Conservation (phyloP, 352 stramenopile species). For the Globisporangium heterothallicum region DNA sequence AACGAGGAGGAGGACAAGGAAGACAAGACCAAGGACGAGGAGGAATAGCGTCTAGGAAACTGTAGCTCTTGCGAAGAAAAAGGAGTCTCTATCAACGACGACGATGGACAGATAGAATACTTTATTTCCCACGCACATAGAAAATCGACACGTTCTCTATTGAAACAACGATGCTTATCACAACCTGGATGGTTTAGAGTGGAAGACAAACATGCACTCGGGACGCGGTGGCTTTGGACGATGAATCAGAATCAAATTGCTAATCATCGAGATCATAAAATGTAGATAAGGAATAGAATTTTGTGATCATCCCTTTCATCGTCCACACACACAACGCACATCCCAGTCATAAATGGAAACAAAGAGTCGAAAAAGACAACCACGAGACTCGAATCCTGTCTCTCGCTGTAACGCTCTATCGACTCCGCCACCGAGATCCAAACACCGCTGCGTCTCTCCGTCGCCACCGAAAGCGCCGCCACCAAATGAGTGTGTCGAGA, state of each 20-base stretch:
- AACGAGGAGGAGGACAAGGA: conserved; percentile 4
- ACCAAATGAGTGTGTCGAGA: conserved; percentile 7
- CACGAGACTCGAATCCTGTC: too few relatives aligned
- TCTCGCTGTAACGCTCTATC: too few relatives aligned
- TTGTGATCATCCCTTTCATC: conserved; percentile 19
- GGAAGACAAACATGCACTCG: too few relatives aligned
- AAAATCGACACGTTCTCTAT: too few relatives aligned
- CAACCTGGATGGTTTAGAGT: too few relatives aligned
- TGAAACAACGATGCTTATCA: background rate
- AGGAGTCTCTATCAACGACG: background rate
- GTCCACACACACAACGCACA: background rate
- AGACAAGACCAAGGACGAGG: conserved; percentile 7
- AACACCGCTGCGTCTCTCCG: background rate
- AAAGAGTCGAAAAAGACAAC: background rate
- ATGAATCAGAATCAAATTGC: conserved; percentile 25
- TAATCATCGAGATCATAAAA: conserved; percentile 41
- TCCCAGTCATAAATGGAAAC: too few relatives aligned
- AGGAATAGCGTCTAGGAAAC: conserved; percentile 9
- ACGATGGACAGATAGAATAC: too few relatives aligned
- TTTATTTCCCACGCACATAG: too few relatives aligned
- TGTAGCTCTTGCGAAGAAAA: too few relatives aligned
- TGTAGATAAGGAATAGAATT: conserved; percentile 51
- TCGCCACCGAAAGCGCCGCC: conserved; percentile 1
- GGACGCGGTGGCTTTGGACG: conserved; percentile 4
- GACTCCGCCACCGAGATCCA: background rate